Percentiles rank a stretch among this genome's conserved stretches.
Conservation (phyloP, 1,284 basidiomycete species). For the Rhodotorula glutinis region DNA sequence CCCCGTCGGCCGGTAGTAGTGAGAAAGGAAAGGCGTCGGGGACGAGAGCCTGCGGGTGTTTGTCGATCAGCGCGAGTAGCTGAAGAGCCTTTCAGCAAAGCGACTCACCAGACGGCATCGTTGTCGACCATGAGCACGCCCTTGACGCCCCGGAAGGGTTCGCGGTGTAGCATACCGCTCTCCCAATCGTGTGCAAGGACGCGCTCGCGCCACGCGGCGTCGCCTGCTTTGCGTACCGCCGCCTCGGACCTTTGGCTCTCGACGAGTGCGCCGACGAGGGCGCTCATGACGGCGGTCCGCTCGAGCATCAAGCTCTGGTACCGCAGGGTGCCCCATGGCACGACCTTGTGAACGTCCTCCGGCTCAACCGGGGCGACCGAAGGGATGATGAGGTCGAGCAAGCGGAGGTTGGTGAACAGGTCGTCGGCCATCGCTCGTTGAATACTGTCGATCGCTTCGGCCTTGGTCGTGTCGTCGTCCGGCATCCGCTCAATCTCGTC, state of each 20-base stretch:
- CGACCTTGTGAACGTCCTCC: slow-evolving; percentile 1
- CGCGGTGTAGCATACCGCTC: slow-evolving; percentile 7
- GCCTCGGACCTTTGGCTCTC: slow-evolving; percentile 28
- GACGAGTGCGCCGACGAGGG: slow-evolving; percentile 31
- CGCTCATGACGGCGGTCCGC: slow-evolving; percentile 33
- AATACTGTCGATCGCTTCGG: slow-evolving; percentile 1
- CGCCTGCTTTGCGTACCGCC: slow-evolving; percentile 15
- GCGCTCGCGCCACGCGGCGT: slow-evolving; percentile 9
- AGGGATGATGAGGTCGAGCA: slow-evolving; percentile 39
- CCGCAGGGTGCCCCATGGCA: slow-evolving; percentile 38
- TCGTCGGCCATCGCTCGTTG: slow-evolving; percentile 27
- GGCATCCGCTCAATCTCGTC: slow-evolving; percentile 10
- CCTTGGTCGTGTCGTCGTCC: slow-evolving; percentile 15
- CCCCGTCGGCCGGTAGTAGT: slow-evolving; percentile 31
- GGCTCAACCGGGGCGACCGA: neutral
- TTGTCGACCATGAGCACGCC: slow-evolving; percentile 39
- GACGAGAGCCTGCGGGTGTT: slow-evolving; percentile 36
- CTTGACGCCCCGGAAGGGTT: slow-evolving; percentile 25
- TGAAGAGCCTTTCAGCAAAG: too few species aligned
- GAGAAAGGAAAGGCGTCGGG: slow-evolving; percentile 29
- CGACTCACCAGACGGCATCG: slow-evolving; percentile 41
- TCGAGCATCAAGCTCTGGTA: slow-evolving; percentile 41
- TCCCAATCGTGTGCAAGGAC: slow-evolving; percentile 33
- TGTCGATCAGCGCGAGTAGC: too few species aligned
- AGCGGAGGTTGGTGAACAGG: slow-evolving; percentile 28